Conservation (phyloP, 805 yeast genomes). For the Lachancea quebecensis region DNA sequence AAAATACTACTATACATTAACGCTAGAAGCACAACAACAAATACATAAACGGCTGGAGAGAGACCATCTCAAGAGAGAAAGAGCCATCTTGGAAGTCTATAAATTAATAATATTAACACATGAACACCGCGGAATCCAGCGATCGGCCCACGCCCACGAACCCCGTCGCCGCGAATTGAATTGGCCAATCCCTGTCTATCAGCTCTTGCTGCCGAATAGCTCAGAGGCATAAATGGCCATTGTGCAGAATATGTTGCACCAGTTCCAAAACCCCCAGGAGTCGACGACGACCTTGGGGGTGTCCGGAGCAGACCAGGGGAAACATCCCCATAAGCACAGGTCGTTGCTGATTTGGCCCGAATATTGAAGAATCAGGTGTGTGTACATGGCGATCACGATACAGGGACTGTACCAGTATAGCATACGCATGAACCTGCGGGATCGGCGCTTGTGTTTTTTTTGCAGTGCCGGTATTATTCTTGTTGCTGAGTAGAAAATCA, state of each 20-base stretch:
- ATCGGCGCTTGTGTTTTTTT: conserved; percentile 25
- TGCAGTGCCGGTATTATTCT: conserved; percentile 81
- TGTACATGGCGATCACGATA: conserved; percentile 88
- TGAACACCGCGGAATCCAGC: conserved; percentile 1
- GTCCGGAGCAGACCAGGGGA: conserved; percentile 5
- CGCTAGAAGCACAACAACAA: background rate
- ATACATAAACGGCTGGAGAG: too few relatives aligned
- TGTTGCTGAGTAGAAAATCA: conserved; percentile 87
- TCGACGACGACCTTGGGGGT: conserved; percentile 34
- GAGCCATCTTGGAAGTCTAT: background rate
- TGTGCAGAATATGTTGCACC: conserved; percentile 84
- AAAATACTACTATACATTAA: background rate
- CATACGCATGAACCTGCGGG: conserved; percentile 40
- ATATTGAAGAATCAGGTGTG: conserved; percentile 87
- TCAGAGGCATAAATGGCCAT: conserved; percentile 76
- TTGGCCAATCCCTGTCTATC: background rate
- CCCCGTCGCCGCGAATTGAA: too few relatives aligned
- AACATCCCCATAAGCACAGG: conserved; percentile 50
- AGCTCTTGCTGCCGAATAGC: conserved; percentile 38
- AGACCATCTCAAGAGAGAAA: background rate
- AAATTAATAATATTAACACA: background rate
- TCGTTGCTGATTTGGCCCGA: conserved; percentile 66
- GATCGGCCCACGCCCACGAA: background rate
- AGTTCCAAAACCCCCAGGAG: conserved; percentile 97
- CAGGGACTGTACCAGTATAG: conserved; percentile 90